Evolutionary conservation across 78 protist genomes (phyloP).

Genomic region (Mantamonas sphyraenae): DNA sequence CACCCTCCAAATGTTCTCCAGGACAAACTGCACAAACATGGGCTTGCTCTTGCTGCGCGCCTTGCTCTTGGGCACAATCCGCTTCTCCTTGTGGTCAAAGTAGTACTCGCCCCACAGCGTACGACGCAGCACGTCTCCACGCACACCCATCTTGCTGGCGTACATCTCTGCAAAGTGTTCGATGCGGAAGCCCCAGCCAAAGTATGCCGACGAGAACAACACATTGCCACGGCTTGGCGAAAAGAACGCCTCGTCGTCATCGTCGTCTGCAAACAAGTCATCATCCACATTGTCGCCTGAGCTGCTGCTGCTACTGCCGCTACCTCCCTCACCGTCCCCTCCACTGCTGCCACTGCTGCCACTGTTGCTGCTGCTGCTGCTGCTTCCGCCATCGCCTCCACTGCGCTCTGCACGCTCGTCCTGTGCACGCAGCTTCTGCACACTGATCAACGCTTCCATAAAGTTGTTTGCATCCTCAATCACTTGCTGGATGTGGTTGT

Average conservation of each 20-base stretch:
- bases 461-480: constrained; percentile 46
- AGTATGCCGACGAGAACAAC: constrained; percentile 75
- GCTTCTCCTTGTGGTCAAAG: constrained; percentile 12
- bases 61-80: background rate
- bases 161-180: constrained; percentile 41
- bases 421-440: too few species aligned
- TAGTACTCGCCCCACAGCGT: constrained; percentile 91
- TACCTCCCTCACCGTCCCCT: too few species aligned
- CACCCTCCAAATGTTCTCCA: constrained; percentile 71
- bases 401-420: too few species aligned
- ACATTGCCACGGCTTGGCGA: constrained; percentile 89
- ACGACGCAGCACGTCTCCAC: constrained; percentile 22
- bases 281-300: too few species aligned
- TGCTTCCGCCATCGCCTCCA: constrained; percentile 37
- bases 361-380: too few species aligned
- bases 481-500: constrained; percentile 49
- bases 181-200: constrained; percentile 91
- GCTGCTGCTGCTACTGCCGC: too few species aligned
- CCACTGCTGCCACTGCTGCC: too few species aligned
- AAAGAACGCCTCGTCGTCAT: constrained; percentile 42
- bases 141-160: constrained; percentile 47
- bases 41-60: constrained; percentile 48
- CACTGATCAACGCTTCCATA: too few species aligned
- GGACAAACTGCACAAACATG: constrained; percentile 77
- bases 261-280: constrained; percentile 21